A percentile compares a stretch with the other conserved stretches of the same genome.
Conservation (phyloP, 2,329 filamentous ascomycete genomes). For the Coniochaeta prunicola region DNA sequence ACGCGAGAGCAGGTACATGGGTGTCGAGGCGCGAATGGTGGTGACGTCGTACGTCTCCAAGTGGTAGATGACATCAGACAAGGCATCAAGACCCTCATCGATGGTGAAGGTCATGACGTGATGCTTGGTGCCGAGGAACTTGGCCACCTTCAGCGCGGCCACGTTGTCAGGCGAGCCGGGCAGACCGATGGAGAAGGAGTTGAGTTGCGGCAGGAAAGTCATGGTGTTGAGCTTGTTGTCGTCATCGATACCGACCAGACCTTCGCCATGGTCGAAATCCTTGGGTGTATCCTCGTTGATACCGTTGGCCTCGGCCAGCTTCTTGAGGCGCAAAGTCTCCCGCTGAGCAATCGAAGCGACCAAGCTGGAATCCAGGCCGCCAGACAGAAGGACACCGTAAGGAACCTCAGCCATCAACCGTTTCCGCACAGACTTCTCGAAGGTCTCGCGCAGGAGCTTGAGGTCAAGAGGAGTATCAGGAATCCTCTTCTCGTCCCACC, state of each 20-base stretch:
- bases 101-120: slow-evolving; percentile 98
- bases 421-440: slow-evolving; percentile 91
- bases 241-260: slow-evolving; percentile 90
- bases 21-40: slow-evolving; percentile 94
- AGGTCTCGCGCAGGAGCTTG: slow-evolving; percentile 69
- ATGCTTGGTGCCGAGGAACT: slow-evolving; percentile 96
- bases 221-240: slow-evolving; percentile 83
- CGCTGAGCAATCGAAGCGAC: slow-evolving; percentile 93
- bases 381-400: slow-evolving; percentile 91
- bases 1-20: slow-evolving; percentile 94
- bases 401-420: slow-evolving; percentile 98
- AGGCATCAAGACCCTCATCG: slow-evolving; percentile 91
- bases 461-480: slow-evolving; percentile 77
- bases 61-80: slow-evolving; percentile 97
- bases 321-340: slow-evolving; percentile 73
- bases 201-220: slow-evolving; percentile 87
- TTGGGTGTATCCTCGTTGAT: slow-evolving; percentile 29
- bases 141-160: slow-evolving; percentile 86
- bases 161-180: slow-evolving; percentile 87
- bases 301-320: slow-evolving; percentile 48
- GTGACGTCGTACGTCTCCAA: slow-evolving; percentile 97
- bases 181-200: slow-evolving; percentile 97
- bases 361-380: slow-evolving; percentile 90
- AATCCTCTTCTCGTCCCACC: slow-evolving; percentile 79
- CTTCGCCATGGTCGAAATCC: slow-evolving; percentile 55